Conservation (phyloP, 1,284 basidiomycete genomes). For the Wallemia mellicola region DNA sequence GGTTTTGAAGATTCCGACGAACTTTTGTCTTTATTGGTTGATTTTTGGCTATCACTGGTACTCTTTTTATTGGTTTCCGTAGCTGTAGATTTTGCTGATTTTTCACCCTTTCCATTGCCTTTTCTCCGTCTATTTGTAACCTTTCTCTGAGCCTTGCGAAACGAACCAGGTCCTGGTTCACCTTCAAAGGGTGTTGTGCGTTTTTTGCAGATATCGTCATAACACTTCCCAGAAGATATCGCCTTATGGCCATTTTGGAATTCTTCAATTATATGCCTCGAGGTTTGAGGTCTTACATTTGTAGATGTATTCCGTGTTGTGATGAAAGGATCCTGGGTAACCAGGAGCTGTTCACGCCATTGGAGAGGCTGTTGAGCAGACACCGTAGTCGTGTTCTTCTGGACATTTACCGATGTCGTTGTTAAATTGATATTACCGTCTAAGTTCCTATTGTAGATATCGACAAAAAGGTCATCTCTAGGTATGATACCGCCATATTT, state of each 20-base stretch:
- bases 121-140: not conserved
- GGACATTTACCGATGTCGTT: too few species aligned
- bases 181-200: not conserved
- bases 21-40: too few species aligned
- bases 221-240: not conserved
- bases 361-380: not conserved
- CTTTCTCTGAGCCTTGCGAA: not conserved
- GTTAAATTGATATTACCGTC: not conserved
- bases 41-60: too few species aligned
- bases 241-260: not conserved
- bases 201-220: not conserved
- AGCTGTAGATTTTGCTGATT: not conserved
- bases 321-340: not conserved
- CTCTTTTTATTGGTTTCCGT: not conserved
- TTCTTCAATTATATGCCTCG: not conserved
- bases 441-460: not conserved
- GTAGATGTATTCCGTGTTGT: not conserved
- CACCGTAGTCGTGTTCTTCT: not conserved
- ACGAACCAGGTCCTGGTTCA: not conserved
- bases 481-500: not conserved
- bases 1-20: too few species aligned
- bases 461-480: not conserved
- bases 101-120: not conserved
- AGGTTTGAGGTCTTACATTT: not conserved
- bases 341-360: not conserved